A percentile compares a stretch with the other conserved stretches of the same genome.
These are phyloP conservation scores for Epichloe bromicola DNA, from an alignment of 2,329 filamentous ascomycete genomes.

Conservation along the genomic window DNA sequence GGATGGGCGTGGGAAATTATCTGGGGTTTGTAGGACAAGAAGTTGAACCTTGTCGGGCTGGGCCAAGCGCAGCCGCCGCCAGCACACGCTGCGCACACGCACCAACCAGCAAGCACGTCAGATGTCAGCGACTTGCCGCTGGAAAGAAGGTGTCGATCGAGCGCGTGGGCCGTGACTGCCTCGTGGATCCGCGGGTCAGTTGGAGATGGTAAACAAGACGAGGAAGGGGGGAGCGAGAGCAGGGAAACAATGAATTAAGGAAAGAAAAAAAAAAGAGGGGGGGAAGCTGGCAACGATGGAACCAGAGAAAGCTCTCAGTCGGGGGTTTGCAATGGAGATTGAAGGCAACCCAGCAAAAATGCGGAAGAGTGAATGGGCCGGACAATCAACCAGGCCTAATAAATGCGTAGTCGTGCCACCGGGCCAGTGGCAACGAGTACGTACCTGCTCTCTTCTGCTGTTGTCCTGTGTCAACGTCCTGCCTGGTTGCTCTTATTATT, in stretches of 20 bases:
- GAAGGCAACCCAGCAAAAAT: not conserved
- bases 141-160: conserved; percentile 1
- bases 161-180: conserved; percentile 6
- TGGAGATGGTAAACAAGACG: conserved; percentile 1
- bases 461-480: not conserved
- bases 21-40: conserved; percentile 14
- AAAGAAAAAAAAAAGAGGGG: not conserved
- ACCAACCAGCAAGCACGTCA: not conserved
- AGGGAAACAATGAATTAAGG: not conserved
- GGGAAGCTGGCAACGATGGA: conserved; percentile 1
- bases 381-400: not conserved
- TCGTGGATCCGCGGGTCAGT: conserved; percentile 5
- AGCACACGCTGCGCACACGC: conserved; percentile 3
- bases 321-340: conserved; percentile 6
- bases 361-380: conserved; percentile 8
- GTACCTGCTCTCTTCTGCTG: not conserved
- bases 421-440: not conserved
- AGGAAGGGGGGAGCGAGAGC: conserved; percentile 1
- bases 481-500: not conserved
- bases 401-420: not conserved
- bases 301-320: not conserved
- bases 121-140: not conserved
- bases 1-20: conserved; percentile 13
- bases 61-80: conserved; percentile 9
- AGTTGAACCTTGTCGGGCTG: conserved; percentile 8